Evolutionary conservation across 2,329 filamentous ascomycete species (phyloP).

Genomic region (Chalara sp.): DNA sequence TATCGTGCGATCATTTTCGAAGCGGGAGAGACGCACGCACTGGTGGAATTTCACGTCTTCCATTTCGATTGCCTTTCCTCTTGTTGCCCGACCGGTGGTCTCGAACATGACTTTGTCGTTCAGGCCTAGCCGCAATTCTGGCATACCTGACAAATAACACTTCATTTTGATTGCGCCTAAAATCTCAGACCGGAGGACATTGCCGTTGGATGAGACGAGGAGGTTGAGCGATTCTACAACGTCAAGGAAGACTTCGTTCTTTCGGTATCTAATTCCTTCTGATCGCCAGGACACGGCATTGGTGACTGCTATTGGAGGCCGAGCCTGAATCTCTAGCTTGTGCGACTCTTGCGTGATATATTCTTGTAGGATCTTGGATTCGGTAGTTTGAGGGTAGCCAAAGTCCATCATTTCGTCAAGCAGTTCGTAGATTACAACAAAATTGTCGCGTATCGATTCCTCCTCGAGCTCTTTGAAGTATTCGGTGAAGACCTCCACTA

Average conservation of each 20-base stretch:
- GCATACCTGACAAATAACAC: slow-evolving; percentile 98
- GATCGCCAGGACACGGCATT: slow-evolving; percentile 98
- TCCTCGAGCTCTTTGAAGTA: slow-evolving; percentile 99
- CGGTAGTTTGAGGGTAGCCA: slow-evolving; percentile 96
- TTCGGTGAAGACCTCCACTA: slow-evolving; percentile 98
- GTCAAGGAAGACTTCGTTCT: slow-evolving; percentile 98
- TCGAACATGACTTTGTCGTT: slow-evolving; percentile 99
- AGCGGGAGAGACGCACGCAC: slow-evolving; percentile 88
- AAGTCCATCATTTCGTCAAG: slow-evolving; percentile 99
- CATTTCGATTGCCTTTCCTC: slow-evolving; percentile 98
- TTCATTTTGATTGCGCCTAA: slow-evolving; percentile 99
- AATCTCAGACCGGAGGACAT: slow-evolving; percentile 93
- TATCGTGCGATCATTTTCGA: slow-evolving; percentile 98
- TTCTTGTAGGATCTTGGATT: slow-evolving; percentile 97
- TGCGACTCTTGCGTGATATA: slow-evolving; percentile 99
- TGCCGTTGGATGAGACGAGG: slow-evolving; percentile 87
- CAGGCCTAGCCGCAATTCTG: slow-evolving; percentile 83
- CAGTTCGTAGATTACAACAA: slow-evolving; percentile 97
- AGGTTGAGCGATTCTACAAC: slow-evolving; percentile 96
- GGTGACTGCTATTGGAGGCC: slow-evolving; percentile 94
- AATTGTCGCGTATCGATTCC: slow-evolving; percentile 98
- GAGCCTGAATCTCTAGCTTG: slow-evolving; percentile 93
- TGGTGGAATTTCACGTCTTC: slow-evolving; percentile 99
- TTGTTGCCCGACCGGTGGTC: slow-evolving; percentile 85
- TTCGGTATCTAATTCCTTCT: slow-evolving; percentile 95